phyloP scores from a whole-genome alignment of 2,329 filamentous ascomycete species.

The Phialophora tarda region DNA sequence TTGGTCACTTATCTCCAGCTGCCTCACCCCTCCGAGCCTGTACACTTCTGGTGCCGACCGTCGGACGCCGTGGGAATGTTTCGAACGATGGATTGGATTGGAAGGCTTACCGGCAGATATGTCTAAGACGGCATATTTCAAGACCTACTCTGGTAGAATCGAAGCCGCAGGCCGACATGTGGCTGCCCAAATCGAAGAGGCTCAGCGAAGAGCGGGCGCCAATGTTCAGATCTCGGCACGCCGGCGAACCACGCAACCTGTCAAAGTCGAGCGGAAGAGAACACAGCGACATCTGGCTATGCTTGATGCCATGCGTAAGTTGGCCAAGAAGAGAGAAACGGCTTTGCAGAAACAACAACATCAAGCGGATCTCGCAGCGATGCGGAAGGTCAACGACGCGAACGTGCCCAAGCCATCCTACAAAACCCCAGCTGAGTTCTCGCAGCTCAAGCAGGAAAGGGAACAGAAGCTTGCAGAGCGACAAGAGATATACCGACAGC shows the following conservation, averaged over 20 bases:
- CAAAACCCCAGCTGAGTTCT: conserved; percentile 88
- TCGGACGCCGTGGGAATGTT: conserved; percentile 97
- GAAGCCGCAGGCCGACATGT: conserved; percentile 67
- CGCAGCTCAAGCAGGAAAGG: conserved; percentile 82
- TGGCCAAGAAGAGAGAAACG: conserved; percentile 92
- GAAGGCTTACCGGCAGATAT: conserved; percentile 92
- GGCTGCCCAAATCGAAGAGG: conserved; percentile 62
- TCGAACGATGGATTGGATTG: conserved; percentile 92
- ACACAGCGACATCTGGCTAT: conserved; percentile 86
- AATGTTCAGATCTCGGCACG: conserved; percentile 60
- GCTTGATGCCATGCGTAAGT: conserved; percentile 92
- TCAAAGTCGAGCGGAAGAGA: conserved; percentile 83
- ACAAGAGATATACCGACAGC: conserved; percentile 66
- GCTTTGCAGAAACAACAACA: conserved; percentile 86
- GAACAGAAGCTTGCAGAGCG: conserved; percentile 70
- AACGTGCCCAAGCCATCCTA: conserved; percentile 58
- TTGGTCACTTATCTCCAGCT: conserved; percentile 90
- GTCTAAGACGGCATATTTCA: conserved; percentile 95
- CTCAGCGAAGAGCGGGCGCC: conserved; percentile 55
- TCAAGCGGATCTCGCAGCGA: conserved; percentile 72
- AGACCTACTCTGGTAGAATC: conserved; percentile 68
- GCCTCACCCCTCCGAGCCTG: conserved; percentile 73
- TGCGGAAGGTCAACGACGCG: conserved; percentile 76
- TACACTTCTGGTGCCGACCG: conserved; percentile 87
- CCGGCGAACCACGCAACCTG: conserved; percentile 74